These are phyloP conservation scores for Hygrophorus russula DNA, from an alignment of 768 basidiomycete genomes.

Conservation along the genomic window DNA sequence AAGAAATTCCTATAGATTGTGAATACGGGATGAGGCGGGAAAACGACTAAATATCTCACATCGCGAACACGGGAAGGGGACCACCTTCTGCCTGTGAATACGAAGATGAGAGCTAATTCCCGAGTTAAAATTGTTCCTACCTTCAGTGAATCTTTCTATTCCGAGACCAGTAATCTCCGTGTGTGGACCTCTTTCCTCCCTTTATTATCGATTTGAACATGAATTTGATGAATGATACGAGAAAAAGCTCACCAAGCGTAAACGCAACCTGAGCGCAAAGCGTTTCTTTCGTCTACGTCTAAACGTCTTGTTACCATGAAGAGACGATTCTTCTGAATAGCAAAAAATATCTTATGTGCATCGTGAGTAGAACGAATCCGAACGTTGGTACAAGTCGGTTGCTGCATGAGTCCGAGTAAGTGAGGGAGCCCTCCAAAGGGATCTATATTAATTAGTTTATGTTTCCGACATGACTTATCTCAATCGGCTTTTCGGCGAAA, in stretches of 20 bases:
- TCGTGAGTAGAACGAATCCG: slow-evolving; percentile 71
- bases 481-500: neutral
- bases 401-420: too few relatives aligned
- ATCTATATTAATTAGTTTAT: slow-evolving; percentile 2
- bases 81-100: slow-evolving; percentile 41
- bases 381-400: slow-evolving; percentile 59
- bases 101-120: neutral
- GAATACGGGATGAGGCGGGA: neutral
- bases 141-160: slow-evolving; percentile 81
- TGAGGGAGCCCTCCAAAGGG: neutral
- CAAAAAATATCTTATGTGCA: slow-evolving; percentile 75
- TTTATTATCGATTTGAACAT: too few relatives aligned
- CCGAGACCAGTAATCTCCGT: slow-evolving; percentile 68
- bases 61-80: slow-evolving; percentile 77
- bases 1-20: slow-evolving; percentile 52
- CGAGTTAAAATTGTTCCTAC: slow-evolving; percentile 17
- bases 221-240: slow-evolving; percentile 8
- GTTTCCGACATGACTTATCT: neutral
- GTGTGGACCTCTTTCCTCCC: slow-evolving; percentile 32
- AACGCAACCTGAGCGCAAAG: slow-evolving; percentile 40
- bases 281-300: slow-evolving; percentile 64
- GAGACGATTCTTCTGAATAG: slow-evolving; percentile 48
- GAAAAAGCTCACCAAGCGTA: slow-evolving; percentile 69
- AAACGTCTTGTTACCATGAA: slow-evolving; percentile 69
- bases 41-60: slow-evolving; percentile 27